These are phyloP conservation scores for Auricularia sp. DNA, from an alignment of 768 basidiomycete genomes.

Conservation along the genomic window DNA sequence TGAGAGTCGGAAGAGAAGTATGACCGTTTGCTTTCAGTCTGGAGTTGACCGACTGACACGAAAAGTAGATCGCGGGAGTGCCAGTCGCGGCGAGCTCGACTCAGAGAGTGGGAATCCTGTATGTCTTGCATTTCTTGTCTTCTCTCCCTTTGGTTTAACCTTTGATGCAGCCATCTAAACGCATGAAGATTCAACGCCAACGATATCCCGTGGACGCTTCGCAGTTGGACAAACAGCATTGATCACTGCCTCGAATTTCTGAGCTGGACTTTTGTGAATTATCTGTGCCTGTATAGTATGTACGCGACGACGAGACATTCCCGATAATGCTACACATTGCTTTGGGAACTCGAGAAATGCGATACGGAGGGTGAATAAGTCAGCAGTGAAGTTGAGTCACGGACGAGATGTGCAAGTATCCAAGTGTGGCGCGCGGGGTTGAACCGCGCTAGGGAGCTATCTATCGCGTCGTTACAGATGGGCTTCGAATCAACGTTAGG, in stretches of 20 bases:
- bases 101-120: neutral
- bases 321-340: constrained; percentile 45
- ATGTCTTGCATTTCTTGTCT: neutral
- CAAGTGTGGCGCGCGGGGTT: constrained; percentile 23
- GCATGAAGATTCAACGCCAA: constrained; percentile 32
- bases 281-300: neutral
- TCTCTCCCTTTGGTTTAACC: neutral
- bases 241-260: neutral
- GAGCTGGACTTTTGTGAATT: neutral
- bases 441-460: constrained; percentile 27
- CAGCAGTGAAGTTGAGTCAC: neutral
- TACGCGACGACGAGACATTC: constrained; percentile 15
- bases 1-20: constrained; percentile 51
- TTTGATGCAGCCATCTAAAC: constrained; percentile 27
- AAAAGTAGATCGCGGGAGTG: neutral
- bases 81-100: neutral
- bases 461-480: neutral
- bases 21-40: constrained; percentile 37
- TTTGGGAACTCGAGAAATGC: constrained; percentile 41
- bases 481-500: constrained; percentile 27
- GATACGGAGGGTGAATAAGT: constrained; percentile 15
- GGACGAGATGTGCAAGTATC: no score
- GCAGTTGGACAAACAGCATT: neutral
- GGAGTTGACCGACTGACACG: neutral
- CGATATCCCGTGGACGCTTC: constrained; percentile 7